phyloP scores from a whole-genome alignment of 495 filamentous ascomycete genomes.

The Aspergillus funiculosus region DNA sequence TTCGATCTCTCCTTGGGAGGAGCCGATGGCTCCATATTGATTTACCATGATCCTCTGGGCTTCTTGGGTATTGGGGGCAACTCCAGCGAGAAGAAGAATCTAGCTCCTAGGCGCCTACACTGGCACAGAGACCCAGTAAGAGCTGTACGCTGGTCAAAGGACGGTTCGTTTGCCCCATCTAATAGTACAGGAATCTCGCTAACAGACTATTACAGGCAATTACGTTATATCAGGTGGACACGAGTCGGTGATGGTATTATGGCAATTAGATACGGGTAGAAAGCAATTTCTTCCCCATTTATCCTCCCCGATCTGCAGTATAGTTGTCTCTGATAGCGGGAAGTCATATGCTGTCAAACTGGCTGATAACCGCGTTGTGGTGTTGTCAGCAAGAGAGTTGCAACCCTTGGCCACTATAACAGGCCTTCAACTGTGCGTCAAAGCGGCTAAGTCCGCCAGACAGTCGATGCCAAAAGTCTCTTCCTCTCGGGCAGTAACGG shows the following conservation, averaged over 20 bases:
- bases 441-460: slow-evolving; percentile 12
- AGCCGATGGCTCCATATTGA: slow-evolving; percentile 63
- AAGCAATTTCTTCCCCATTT: slow-evolving; percentile 83
- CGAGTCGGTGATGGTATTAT: slow-evolving; percentile 88
- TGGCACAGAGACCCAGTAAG: slow-evolving; percentile 86
- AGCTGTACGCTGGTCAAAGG: slow-evolving; percentile 78
- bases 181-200: slow-evolving; percentile 6
- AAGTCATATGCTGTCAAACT: slow-evolving; percentile 75
- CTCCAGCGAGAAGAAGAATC: slow-evolving; percentile 36
- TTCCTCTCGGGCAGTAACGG: slow-evolving; percentile 15
- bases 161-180: slow-evolving; percentile 56
- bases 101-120: slow-evolving; percentile 54
- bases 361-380: slow-evolving; percentile 83
- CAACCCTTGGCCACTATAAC: slow-evolving; percentile 72
- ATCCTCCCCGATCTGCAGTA: slow-evolving; percentile 70
- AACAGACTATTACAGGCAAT: slow-evolving; percentile 55
- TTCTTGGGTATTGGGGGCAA: slow-evolving; percentile 43
- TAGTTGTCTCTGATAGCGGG: slow-evolving; percentile 73
- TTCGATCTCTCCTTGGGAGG: slow-evolving; percentile 73
- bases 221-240: slow-evolving; percentile 90
- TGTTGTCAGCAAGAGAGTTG: slow-evolving; percentile 84
- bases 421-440: slow-evolving; percentile 61
- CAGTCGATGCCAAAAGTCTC: slow-evolving; percentile 17
- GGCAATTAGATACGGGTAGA: slow-evolving; percentile 84
- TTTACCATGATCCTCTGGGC: slow-evolving; percentile 67